phyloP scores from a whole-genome alignment of 2,329 filamentous ascomycete genomes.

The Aschersonia sp. region DNA sequence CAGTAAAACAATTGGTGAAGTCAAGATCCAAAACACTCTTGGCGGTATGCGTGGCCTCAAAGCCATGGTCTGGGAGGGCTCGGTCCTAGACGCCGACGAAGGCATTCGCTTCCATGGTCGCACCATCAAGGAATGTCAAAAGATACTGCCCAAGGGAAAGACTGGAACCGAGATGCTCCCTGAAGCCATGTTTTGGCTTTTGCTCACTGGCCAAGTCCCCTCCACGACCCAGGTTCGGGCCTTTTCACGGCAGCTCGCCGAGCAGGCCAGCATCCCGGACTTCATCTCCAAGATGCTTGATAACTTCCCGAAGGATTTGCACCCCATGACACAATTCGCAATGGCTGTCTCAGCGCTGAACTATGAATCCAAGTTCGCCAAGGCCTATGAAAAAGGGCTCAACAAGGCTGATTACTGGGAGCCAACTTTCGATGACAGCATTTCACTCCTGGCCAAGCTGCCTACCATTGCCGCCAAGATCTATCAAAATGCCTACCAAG shows the following conservation, averaged over 20 bases:
- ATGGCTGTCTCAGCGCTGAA: slow-evolving; percentile 93
- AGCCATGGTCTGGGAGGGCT: slow-evolving; percentile 98
- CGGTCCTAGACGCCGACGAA: slow-evolving; percentile 89
- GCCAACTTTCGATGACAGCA: slow-evolving; percentile 89
- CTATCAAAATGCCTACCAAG: slow-evolving; percentile 79
- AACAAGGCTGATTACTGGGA: slow-evolving; percentile 99
- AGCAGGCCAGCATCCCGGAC: slow-evolving; percentile 66
- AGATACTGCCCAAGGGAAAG: slow-evolving; percentile 81
- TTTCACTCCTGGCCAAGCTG: slow-evolving; percentile 87
- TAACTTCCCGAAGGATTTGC: slow-evolving; percentile 74
- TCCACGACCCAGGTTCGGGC: slow-evolving; percentile 66
- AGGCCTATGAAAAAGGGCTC: slow-evolving; percentile 78
- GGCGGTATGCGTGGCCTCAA: slow-evolving; percentile 96
- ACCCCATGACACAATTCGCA: slow-evolving; percentile 97
- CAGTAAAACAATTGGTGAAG: slow-evolving; percentile 72
- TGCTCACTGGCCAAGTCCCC: slow-evolving; percentile 85
- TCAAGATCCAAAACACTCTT: slow-evolving; percentile 87
- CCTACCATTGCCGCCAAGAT: slow-evolving; percentile 95
- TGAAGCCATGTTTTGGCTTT: slow-evolving; percentile 98
- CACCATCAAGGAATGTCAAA: slow-evolving; percentile 96
- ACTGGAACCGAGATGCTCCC: slow-evolving; percentile 93
- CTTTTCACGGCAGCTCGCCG: slow-evolving; percentile 75
- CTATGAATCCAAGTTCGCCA: slow-evolving; percentile 86
- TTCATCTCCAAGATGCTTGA: slow-evolving; percentile 84
- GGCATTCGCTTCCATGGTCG: slow-evolving; percentile 96